phyloP scores from a whole-genome alignment of 2,329 filamentous ascomycete species.

The Leptographium procerum region DNA sequence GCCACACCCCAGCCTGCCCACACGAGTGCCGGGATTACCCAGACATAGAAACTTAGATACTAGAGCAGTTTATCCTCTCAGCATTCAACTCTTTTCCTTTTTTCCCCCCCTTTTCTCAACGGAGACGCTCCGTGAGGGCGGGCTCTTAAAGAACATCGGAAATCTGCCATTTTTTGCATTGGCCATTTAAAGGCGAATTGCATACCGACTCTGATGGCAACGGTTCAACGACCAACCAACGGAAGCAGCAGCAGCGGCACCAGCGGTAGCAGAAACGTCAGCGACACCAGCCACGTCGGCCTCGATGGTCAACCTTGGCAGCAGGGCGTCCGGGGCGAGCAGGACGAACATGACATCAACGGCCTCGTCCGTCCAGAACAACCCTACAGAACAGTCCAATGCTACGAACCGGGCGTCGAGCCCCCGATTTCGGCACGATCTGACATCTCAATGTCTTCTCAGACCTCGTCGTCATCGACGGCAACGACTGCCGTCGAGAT shows the following conservation, averaged over 20 bases:
- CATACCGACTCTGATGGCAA: slow-evolving; percentile 7
- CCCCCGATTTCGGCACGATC: not conserved
- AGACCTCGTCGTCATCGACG: slow-evolving; percentile 2
- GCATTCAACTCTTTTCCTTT: not conserved
- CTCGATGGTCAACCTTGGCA: not conserved
- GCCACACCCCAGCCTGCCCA: not conserved
- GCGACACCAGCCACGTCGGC: not conserved
- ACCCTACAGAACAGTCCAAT: not conserved
- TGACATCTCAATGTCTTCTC: not conserved
- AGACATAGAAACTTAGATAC: not conserved
- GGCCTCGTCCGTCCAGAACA: not conserved
- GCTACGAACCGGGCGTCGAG: not conserved
- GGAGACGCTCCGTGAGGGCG: slow-evolving; percentile 2
- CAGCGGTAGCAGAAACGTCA: not conserved
- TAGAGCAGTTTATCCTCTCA: not conserved
- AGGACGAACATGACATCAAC: not conserved
- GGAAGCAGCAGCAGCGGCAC: not conserved
- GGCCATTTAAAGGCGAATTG: not conserved
- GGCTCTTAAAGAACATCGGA: not conserved
- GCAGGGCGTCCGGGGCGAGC: not conserved
- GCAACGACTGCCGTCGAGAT: slow-evolving; percentile 3
- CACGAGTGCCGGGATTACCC: not conserved
- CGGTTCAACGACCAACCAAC: slow-evolving; percentile 5
- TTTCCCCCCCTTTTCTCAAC: not conserved
- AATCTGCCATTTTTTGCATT: not conserved